Evolutionary conservation across 116 monocot species (phyloP).

Genomic region (Trichopus zeylanicus): DNA sequence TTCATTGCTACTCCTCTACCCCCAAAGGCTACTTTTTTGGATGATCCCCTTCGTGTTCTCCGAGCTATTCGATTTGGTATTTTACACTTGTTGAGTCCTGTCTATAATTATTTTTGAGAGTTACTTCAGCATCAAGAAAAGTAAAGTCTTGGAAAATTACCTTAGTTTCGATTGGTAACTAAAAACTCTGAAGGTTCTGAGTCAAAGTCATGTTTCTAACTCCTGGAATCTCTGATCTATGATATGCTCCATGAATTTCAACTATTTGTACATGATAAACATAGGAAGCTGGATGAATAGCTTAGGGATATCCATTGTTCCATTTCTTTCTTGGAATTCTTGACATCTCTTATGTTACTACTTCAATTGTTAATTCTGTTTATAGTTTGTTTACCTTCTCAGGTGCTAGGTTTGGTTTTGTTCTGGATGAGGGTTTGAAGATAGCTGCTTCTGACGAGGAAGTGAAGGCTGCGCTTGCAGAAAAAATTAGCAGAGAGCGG

Average conservation of each 20-base stretch:
- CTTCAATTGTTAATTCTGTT: too few species aligned
- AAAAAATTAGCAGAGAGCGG: conserved; percentile 96
- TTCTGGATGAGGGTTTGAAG: conserved; percentile 66
- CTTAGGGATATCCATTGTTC: too few species aligned
- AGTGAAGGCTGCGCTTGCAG: conserved; percentile 62
- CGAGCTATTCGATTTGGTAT: conserved; percentile 97
- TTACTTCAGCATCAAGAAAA: not conserved
- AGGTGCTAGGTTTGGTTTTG: conserved; percentile 93
- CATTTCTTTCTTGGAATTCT: too few species aligned
- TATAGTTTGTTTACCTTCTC: conserved; percentile 1
- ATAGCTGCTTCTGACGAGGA: conserved; percentile 75
- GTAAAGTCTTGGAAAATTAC: not conserved
- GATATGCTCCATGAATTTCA: too few species aligned
- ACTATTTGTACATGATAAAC: too few species aligned
- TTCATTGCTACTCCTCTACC: conserved; percentile 85
- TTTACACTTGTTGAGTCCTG: not conserved
- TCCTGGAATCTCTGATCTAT: too few species aligned
- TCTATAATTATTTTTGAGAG: not conserved
- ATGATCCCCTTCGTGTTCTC: conserved; percentile 97
- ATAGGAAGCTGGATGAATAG: too few species aligned
- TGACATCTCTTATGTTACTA: too few species aligned
- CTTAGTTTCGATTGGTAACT: not conserved
- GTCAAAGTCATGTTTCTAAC: too few species aligned
- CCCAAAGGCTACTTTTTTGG: conserved; percentile 81
- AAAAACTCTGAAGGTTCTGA: not conserved